A percentile compares a stretch with the other conserved stretches of the same genome.
These are phyloP conservation scores for Sphaceloma murrayae DNA, from an alignment of 2,329 filamentous ascomycete species.

Conservation along the genomic window DNA sequence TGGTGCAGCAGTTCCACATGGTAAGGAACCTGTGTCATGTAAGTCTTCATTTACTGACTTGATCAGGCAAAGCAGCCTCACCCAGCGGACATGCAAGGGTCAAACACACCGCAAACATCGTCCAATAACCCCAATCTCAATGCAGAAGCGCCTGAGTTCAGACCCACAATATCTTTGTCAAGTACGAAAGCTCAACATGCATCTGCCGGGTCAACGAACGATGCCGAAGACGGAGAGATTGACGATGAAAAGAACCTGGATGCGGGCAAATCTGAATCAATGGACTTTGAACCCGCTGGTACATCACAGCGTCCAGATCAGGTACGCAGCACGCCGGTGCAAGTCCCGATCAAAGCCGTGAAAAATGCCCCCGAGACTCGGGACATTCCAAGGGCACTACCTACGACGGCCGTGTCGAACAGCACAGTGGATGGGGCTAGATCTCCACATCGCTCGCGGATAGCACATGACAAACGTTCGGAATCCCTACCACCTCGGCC, in stretches of 20 bases:
- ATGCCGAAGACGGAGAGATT: slow-evolving; percentile 61
- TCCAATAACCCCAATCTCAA: slow-evolving; percentile 34
- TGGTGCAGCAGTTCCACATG: slow-evolving; percentile 63
- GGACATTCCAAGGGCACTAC: too few species aligned
- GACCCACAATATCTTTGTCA: slow-evolving; percentile 35
- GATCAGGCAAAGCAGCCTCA: slow-evolving; percentile 4
- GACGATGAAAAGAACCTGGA: slow-evolving; percentile 46
- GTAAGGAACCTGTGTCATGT: slow-evolving; percentile 43
- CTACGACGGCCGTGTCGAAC: too few species aligned
- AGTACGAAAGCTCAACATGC: slow-evolving; percentile 21
- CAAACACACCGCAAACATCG: slow-evolving; percentile 37
- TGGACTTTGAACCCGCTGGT: slow-evolving; percentile 2
- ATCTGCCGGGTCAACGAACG: slow-evolving; percentile 7
- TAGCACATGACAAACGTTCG: too few species aligned
- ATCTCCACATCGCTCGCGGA: too few species aligned
- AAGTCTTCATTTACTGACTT: too few species aligned
- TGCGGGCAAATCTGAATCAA: slow-evolving; percentile 20
- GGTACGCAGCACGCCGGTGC: slow-evolving; percentile 3
- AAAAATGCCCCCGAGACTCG: too few species aligned
- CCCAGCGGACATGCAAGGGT: slow-evolving; percentile 17
- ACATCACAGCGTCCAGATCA: background rate
- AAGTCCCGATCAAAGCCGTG: background rate
- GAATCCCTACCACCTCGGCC: slow-evolving; percentile 15
- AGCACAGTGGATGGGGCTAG: too few species aligned
- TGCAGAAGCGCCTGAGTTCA: slow-evolving; percentile 56